phyloP scores from a whole-genome alignment of 1,284 basidiomycete species.

The Apiotrichum gracile region DNA sequence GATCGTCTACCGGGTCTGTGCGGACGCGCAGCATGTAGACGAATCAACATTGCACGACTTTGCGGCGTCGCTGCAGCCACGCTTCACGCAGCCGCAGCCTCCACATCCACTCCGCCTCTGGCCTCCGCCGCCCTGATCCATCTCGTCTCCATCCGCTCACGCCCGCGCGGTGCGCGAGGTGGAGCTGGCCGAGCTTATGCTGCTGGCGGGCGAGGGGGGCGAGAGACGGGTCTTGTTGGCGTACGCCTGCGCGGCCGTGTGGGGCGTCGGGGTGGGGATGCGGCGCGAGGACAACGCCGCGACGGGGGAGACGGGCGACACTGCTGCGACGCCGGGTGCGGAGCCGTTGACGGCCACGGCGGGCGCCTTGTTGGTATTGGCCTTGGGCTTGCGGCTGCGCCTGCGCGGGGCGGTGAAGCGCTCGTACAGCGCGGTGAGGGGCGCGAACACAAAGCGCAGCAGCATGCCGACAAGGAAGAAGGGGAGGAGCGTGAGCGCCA shows the following conservation, averaged over 20 bases:
- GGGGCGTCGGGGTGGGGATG: neutral
- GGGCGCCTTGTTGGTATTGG: neutral
- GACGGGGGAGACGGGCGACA: neutral
- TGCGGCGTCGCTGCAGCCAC: too few relatives aligned
- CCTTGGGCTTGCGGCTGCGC: neutral
- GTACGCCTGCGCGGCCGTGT: neutral
- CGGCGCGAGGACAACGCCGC: too few relatives aligned
- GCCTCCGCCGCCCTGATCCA: too few relatives aligned
- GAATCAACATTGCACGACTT: too few relatives aligned
- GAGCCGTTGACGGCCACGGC: neutral
- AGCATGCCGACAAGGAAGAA: conserved; percentile 5
- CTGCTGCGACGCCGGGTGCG: neutral
- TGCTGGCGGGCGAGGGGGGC: neutral
- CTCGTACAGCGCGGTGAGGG: neutral
- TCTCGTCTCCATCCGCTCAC: neutral
- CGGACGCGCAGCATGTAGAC: too few relatives aligned
- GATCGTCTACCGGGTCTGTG: too few relatives aligned
- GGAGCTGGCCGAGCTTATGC: neutral
- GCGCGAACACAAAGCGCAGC: neutral
- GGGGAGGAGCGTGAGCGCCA: conserved; percentile 6
- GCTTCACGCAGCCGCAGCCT: too few relatives aligned
- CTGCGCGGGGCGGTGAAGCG: neutral
- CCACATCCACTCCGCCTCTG: too few relatives aligned
- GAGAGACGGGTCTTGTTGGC: neutral
- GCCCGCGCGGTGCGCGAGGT: neutral